These are phyloP conservation scores for Sarcomyxa edulis DNA, from an alignment of 768 basidiomycete species.

Conservation along the genomic window DNA sequence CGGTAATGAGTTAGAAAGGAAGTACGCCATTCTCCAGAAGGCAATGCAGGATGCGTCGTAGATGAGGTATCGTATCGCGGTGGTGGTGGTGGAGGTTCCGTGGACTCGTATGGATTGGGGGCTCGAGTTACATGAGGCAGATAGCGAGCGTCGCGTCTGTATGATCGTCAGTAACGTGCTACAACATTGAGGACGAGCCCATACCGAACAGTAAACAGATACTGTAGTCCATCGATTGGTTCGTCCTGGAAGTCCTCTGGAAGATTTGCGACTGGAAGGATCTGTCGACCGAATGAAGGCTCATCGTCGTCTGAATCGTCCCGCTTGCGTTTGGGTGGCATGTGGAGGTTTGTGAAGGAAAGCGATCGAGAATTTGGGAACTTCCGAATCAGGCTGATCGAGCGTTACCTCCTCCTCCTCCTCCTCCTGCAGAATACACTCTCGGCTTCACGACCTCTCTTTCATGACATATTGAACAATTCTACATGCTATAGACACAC, in stretches of 20 bases:
- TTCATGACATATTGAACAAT: no score
- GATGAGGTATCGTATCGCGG: constrained; percentile 15
- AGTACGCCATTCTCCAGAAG: constrained; percentile 63
- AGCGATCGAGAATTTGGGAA: not conserved
- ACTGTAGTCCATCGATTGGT: constrained; percentile 71
- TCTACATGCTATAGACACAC: no score
- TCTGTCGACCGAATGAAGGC: constrained; percentile 59
- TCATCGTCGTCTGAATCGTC: constrained; percentile 58
- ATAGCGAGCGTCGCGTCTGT: constrained; percentile 64
- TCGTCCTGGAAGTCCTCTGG: constrained; percentile 61
- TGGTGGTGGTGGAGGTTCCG: constrained; percentile 20
- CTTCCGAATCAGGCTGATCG: not conserved
- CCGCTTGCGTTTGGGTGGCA: constrained; percentile 48
- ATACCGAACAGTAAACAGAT: constrained; percentile 78
- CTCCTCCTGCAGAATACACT: no score
- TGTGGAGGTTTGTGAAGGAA: not conserved
- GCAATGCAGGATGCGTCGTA: constrained; percentile 35
- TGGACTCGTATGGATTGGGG: constrained; percentile 59
- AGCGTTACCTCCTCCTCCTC: not conserved
- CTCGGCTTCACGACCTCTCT: constrained; percentile 1
- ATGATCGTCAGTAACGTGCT: constrained; percentile 1
- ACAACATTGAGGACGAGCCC: constrained; percentile 9
- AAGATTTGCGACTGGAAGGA: constrained; percentile 75
- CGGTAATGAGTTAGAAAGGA: constrained; percentile 53
- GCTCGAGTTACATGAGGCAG: constrained; percentile 64